phyloP scores from a whole-genome alignment of 345 rosid species.

The Eucalyptus sp. region DNA sequence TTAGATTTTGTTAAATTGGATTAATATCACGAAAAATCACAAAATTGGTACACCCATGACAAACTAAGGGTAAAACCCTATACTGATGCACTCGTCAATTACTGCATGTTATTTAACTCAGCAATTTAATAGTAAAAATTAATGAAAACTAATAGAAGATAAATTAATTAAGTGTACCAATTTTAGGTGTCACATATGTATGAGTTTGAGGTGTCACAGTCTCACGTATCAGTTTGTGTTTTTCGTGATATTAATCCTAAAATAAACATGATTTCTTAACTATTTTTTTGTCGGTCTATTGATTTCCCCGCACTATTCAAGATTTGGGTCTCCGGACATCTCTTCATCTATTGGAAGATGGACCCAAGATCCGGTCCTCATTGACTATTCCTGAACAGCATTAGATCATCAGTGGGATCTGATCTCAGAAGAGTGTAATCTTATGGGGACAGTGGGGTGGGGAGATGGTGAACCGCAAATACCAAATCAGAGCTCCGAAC shows the following conservation, averaged over 20 bases:
- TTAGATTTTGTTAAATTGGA: too few relatives aligned
- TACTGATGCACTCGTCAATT: rapidly evolving
- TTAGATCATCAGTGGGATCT: not conserved
- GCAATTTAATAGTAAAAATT: rapidly evolving
- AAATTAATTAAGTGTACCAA: too few relatives aligned
- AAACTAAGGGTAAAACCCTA: too few relatives aligned
- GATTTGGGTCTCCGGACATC: not conserved
- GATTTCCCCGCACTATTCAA: rapidly evolving
- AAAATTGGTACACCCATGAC: rapidly evolving
- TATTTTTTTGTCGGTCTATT: not conserved
- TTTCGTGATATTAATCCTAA: too few relatives aligned
- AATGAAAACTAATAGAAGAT: rapidly evolving
- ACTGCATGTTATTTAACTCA: rapidly evolving
- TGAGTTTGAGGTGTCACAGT: rapidly evolving
- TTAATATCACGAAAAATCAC: rapidly evolving
- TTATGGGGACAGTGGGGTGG: not conserved
- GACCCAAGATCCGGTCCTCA: not conserved
- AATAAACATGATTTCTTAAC: not conserved
- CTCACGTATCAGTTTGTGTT: rapidly evolving
- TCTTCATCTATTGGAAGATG: not conserved
- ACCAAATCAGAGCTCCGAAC: not conserved
- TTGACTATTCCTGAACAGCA: not conserved
- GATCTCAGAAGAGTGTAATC: not conserved
- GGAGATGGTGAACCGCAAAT: not conserved
- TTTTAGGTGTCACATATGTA: rapidly evolving